A percentile compares a stretch with the other conserved stretches of the same genome.
Conservation (phyloP, 148 eudicot species). For the Heliamphora exappendiculata region DNA sequence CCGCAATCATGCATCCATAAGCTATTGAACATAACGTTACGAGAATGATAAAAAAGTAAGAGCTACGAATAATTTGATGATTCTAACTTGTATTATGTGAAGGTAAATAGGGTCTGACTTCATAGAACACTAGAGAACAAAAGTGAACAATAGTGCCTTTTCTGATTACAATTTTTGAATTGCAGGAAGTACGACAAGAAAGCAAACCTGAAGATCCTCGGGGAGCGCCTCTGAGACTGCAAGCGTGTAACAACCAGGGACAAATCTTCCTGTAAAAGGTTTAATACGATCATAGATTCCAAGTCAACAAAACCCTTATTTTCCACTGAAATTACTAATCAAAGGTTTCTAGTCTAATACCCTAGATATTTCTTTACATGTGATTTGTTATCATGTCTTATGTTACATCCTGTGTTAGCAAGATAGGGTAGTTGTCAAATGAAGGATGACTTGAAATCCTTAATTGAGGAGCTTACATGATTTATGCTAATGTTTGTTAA, state of each 20-base stretch:
- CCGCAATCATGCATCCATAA: too few species aligned
- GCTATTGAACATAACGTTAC: too few species aligned
- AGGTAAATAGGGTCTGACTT: not conserved
- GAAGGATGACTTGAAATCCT: too few species aligned
- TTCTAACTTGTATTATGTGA: not conserved
- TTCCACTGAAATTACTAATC: not conserved
- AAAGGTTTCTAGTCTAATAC: not conserved
- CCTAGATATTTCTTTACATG: too few species aligned
- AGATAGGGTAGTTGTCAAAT: too few species aligned
- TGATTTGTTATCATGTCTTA: too few species aligned
- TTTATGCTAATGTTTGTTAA: too few species aligned
- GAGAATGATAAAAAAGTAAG: too few species aligned
- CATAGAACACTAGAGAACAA: not conserved
- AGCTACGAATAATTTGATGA: not conserved
- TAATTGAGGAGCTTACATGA: too few species aligned
- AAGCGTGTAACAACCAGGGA: slow-evolving; percentile 75
- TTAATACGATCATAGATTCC: not conserved
- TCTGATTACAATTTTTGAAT: not conserved
- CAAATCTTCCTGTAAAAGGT: slow-evolving; percentile 48
- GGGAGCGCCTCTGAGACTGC: slow-evolving; percentile 76
- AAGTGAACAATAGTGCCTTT: not conserved
- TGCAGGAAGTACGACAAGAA: slow-evolving; percentile 7
- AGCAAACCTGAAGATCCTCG: slow-evolving; percentile 56
- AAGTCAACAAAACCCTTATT: not conserved
- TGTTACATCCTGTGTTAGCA: too few species aligned